phyloP scores from a whole-genome alignment of 176 grass and related monocot genomes.

The Aegilops sharonensis region DNA sequence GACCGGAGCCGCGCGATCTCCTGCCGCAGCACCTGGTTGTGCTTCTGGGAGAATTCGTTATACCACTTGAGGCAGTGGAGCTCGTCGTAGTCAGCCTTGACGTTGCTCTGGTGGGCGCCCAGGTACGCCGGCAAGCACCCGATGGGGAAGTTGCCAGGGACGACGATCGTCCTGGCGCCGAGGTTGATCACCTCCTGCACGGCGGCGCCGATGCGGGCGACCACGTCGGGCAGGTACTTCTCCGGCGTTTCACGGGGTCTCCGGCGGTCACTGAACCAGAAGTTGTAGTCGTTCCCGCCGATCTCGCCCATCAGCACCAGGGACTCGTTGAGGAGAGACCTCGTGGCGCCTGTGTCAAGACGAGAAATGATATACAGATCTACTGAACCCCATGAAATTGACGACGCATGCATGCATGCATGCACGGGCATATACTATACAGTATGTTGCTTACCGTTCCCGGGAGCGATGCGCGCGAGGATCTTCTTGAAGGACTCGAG shows the following conservation, averaged over 20 bases:
- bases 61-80: neutral
- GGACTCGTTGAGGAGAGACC: slow-evolving; percentile 13
- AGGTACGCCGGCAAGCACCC: neutral
- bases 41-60: neutral
- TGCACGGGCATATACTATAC: neutral
- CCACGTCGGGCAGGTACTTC: neutral
- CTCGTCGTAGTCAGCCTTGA: neutral
- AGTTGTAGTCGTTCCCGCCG: slow-evolving; percentile 68
- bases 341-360: neutral
- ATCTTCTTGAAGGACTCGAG: neutral
- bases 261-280: slow-evolving; percentile 5
- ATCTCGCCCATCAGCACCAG: slow-evolving; percentile 59
- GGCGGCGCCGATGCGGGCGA: neutral
- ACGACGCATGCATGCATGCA: neutral
- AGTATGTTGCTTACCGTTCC: neutral
- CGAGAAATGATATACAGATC: neutral
- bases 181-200: slow-evolving; percentile 6
- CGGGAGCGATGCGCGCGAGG: neutral
- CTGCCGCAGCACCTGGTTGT: neutral
- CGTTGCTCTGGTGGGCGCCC: neutral
- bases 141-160: slow-evolving; percentile 8
- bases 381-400: neutral
- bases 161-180: neutral
- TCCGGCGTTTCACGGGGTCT: neutral
- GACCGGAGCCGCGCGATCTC: neutral